A percentile compares a stretch with the other conserved stretches of the same genome.
These are phyloP conservation scores for Alternaria brassicicola DNA, from an alignment of 2,329 filamentous ascomycete genomes.

Conservation along the genomic window DNA sequence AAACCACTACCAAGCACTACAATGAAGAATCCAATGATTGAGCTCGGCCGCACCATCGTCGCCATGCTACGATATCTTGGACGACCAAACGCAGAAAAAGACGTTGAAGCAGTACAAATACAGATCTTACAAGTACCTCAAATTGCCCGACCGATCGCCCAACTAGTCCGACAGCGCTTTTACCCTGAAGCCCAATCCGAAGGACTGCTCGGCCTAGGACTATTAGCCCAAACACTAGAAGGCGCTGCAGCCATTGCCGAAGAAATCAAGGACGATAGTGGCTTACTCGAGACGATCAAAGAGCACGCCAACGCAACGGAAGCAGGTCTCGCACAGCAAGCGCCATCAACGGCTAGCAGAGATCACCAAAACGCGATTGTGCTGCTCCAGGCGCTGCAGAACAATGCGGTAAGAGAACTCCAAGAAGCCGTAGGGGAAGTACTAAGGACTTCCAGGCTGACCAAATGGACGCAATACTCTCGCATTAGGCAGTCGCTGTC, in stretches of 20 bases:
- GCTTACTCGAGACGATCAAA: conserved; percentile 41
- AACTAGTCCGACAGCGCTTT: conserved; percentile 45
- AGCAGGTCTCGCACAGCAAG: conserved; percentile 28
- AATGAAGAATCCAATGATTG: conserved; percentile 49
- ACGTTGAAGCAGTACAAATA: conserved; percentile 30
- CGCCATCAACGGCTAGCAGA: conserved; percentile 29
- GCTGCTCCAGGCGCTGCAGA: conserved; percentile 42
- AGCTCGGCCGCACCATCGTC: conserved; percentile 41
- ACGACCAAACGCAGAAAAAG: conserved; percentile 26
- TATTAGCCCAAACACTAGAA: conserved; percentile 40
- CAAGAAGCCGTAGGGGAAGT: conserved; percentile 5
- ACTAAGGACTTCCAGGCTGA: conserved; percentile 28
- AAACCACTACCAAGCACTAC: conserved; percentile 44
- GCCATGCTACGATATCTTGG: conserved; percentile 27
- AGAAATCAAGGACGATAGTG: conserved; percentile 36
- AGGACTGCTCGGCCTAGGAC: conserved; percentile 43
- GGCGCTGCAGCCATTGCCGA: conserved; percentile 38
- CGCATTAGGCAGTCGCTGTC: conserved; percentile 27
- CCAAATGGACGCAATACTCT: conserved; percentile 32
- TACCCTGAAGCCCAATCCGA: conserved; percentile 46
- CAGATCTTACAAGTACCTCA: conserved; percentile 38
- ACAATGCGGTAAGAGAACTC: conserved; percentile 40
- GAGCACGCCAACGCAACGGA: conserved; percentile 40
- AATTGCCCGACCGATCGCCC: conserved; percentile 40
- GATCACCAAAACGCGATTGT: conserved; percentile 47